Conservation (phyloP, 169 alveolate genomes). For the Theileria sp. region DNA sequence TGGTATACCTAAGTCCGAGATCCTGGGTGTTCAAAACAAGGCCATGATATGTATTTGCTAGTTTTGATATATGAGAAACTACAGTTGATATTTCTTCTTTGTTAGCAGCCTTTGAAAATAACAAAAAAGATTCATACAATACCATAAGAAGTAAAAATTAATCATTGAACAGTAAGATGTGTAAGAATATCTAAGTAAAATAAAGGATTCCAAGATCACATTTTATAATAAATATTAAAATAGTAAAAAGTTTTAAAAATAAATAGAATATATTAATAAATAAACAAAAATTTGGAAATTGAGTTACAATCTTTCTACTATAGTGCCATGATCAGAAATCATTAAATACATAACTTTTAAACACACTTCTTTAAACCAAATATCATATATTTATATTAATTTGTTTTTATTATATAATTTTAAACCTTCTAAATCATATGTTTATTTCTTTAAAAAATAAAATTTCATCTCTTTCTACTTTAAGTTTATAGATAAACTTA, state of each 20-base stretch:
- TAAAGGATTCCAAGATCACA: background rate
- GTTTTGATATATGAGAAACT: conserved; percentile 50
- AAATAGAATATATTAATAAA: background rate
- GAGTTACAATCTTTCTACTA: background rate
- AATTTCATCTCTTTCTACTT: background rate
- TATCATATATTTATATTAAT: background rate
- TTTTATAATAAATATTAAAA: too few species aligned
- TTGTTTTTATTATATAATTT: too few species aligned
- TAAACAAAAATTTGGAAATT: background rate
- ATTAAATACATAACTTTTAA: too few species aligned
- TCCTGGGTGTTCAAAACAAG: conserved; percentile 64
- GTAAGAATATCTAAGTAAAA: background rate
- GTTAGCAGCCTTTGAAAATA: conserved; percentile 45
- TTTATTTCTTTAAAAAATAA: background rate
- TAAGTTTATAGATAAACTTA: background rate
- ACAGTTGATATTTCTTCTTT: conserved; percentile 43
- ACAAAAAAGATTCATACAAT: conserved; percentile 61
- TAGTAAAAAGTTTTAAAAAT: too few species aligned
- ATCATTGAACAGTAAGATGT: background rate
- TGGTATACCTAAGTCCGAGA: conserved; percentile 62
- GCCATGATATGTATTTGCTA: conserved; percentile 61
- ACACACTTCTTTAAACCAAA: too few species aligned
- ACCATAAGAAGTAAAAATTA: conserved; percentile 30
- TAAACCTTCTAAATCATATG: background rate
- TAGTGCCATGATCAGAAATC: background rate